Percentiles rank a stretch among this genome's conserved stretches.
These are phyloP conservation scores for Tilletia caries DNA, from an alignment of 1,284 basidiomycete genomes.

Conservation along the genomic window DNA sequence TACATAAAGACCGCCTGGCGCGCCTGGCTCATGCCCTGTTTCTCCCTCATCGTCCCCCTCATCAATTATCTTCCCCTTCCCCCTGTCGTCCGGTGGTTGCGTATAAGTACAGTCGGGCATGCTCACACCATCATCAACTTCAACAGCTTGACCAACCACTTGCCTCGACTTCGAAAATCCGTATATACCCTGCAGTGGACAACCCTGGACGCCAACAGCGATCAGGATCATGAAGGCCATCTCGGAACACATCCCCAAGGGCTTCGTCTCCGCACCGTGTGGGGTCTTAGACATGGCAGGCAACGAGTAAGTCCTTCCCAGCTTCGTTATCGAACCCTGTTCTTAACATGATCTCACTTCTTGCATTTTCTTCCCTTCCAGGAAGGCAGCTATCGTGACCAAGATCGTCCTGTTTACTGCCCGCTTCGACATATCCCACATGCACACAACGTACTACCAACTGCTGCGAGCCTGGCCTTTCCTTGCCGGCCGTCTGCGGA, in stretches of 20 bases:
- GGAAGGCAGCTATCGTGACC: constrained; percentile 10
- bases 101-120: too few relatives aligned
- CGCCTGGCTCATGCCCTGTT: too few relatives aligned
- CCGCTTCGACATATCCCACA: neutral
- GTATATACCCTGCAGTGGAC: too few relatives aligned
- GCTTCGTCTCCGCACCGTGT: constrained; percentile 1
- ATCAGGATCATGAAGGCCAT: too few relatives aligned
- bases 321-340: neutral
- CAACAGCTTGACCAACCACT: too few relatives aligned
- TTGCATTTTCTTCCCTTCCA: neutral
- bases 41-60: too few relatives aligned
- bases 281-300: constrained; percentile 7
- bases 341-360: neutral
- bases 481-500: neutral
- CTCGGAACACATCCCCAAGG: neutral
- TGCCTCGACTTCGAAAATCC: too few relatives aligned
- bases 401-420: neutral
- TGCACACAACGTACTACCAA: neutral
- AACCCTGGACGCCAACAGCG: too few relatives aligned
- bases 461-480: neutral
- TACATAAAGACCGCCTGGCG: too few relatives aligned
- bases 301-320: neutral
- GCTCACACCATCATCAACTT: too few relatives aligned
- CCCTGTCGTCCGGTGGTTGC: too few relatives aligned
- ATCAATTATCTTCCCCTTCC: too few relatives aligned